These are phyloP conservation scores for Hanseniaspora guilliermondii DNA, from an alignment of 805 yeast genomes.

Conservation along the genomic window DNA sequence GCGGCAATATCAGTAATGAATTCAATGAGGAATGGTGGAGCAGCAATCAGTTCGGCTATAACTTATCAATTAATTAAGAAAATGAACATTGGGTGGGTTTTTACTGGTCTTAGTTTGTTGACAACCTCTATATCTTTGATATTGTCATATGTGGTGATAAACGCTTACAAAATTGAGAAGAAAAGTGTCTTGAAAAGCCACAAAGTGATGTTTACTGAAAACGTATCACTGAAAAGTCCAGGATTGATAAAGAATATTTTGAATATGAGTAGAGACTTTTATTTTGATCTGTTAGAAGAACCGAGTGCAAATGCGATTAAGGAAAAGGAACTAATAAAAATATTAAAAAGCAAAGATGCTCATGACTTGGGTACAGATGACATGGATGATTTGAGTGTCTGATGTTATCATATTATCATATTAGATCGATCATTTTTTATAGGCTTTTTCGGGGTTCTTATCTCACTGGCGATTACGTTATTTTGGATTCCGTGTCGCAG, in stretches of 20 bases:
- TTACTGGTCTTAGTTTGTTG: conserved; percentile 37
- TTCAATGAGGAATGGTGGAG: conserved; percentile 40
- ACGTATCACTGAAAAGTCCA: neutral
- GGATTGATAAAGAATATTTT: neutral
- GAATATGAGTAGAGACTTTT: neutral
- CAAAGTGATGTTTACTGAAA: neutral
- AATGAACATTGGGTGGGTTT: conserved; percentile 45
- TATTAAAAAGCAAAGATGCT: neutral
- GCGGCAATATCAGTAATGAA: conserved; percentile 44
- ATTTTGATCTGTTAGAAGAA: neutral
- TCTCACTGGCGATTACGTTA: too few relatives aligned
- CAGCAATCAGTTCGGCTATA: conserved; percentile 40
- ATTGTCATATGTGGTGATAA: conserved; percentile 18
- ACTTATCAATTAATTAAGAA: conserved; percentile 27
- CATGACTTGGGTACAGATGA: neutral
- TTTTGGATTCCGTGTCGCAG: too few relatives aligned
- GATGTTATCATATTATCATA: neutral
- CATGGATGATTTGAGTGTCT: neutral
- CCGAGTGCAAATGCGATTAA: neutral
- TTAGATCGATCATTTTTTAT: neutral
- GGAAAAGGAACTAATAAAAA: neutral
- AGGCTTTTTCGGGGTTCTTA: too few relatives aligned
- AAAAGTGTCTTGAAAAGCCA: neutral
- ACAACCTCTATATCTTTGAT: conserved; percentile 23
- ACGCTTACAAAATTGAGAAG: neutral